Conservation (phyloP, 768 basidiomycete genomes). For the Mycena metata region DNA sequence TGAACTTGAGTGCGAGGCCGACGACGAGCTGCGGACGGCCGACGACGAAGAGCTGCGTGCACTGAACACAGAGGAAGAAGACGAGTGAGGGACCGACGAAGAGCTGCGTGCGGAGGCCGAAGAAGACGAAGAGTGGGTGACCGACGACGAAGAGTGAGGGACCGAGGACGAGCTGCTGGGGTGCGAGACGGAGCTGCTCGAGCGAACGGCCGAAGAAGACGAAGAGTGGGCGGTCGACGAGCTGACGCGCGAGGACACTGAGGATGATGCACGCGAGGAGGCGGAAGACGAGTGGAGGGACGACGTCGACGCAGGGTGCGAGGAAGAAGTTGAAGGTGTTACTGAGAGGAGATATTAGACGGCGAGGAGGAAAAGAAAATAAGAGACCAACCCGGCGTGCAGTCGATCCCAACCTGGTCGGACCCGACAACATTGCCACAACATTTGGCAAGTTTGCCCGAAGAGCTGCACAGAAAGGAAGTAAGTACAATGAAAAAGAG, state of each 20-base stretch:
- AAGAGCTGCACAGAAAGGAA: constrained; percentile 5
- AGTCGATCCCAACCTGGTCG: constrained; percentile 14
- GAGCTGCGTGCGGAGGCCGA: no score
- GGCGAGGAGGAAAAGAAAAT: background rate
- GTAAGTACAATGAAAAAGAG: background rate
- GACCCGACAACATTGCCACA: constrained; percentile 14
- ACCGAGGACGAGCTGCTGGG: constrained; percentile 9
- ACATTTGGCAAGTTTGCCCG: constrained; percentile 9
- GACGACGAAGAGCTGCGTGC: background rate
- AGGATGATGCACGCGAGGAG: background rate
- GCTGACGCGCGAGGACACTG: background rate
- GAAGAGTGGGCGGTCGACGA: background rate
- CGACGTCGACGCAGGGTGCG: background rate
- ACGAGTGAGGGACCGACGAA: no score
- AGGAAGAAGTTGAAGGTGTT: background rate
- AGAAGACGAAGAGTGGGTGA: no score
- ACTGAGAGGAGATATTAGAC: background rate
- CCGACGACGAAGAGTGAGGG: background rate
- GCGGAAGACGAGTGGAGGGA: background rate
- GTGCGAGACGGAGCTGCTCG: background rate
- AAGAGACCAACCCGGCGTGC: background rate
- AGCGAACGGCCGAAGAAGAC: background rate
- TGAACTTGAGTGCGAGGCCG: background rate
- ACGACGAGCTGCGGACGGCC: no score
- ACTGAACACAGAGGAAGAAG: background rate